Base-by-base conservation (phyloP, 768 basidiomycete genomes). In the Lactarius evosmus region DNA sequence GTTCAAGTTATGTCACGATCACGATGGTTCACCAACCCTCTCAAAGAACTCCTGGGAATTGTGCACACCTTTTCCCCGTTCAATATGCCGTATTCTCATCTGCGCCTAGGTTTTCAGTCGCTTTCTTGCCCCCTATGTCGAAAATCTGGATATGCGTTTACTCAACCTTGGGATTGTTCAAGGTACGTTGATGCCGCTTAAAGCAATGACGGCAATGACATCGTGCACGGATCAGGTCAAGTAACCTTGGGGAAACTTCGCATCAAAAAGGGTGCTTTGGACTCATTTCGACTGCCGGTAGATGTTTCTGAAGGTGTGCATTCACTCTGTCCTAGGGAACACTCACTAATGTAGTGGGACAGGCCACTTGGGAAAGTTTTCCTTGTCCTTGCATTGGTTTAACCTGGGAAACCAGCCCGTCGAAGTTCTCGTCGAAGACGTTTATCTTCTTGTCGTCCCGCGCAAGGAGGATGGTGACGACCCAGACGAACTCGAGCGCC, bases 211-310 rank as follows among this genome's bases (percentile, higher is more conserved):
- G 19, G 2, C 49, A 46, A 67, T 63, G 40, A 68, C 65, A 55
- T 53, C 53, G 40, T 19, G 67, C 58, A 44, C 38, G 63, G 30
- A 50, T 58, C 53, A 93, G 90, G 91, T 46, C 87, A 90, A 75
- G 74, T 93, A 56, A 89, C 87, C 7, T 79, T 97, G 58, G 82
- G 85, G 32, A 89, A 91, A 69, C 76, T 99, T 55, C 88, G 87
- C 58, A 82, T 99, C 68, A 98, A 96, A 79, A 94, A 88, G 75
- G 90, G 91, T 50, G 94, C 91, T 0, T 79, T 99, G 55, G 97
- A 98, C 76, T 94, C 96, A 74, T 97, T 98, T 74, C 83, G 93
- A 62, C 80, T 99, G 25, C 97, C 97, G 0, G 86, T 99, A 1
- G 95, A 98, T 78, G 94, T 99, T 12, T 78, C 91, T 12, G 93